Percentiles rank a stretch among this genome's conserved stretches.
phyloP scores from a whole-genome alignment of 2,329 filamentous ascomycete genomes.

The Fusarium dimerum region DNA sequence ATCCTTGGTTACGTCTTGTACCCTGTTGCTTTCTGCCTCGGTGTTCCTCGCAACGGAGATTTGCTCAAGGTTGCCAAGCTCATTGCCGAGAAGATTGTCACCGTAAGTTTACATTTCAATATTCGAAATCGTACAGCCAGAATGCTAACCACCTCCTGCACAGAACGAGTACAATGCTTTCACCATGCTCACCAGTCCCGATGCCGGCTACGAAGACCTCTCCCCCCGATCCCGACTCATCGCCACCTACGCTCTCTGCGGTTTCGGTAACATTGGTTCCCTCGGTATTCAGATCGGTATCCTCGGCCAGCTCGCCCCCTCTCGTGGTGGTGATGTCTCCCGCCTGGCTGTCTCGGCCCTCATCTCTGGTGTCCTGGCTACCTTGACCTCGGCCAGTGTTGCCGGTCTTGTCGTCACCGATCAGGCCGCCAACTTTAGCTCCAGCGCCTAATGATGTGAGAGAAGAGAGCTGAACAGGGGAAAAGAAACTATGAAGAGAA shows the following conservation, averaged over 20 bases:
- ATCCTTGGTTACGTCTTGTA: conserved; percentile 79
- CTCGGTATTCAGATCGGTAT: conserved; percentile 90
- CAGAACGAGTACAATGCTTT: conserved; percentile 81
- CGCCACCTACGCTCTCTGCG: conserved; percentile 82
- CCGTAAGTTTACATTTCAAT: conserved; percentile 42
- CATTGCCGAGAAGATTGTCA: conserved; percentile 83
- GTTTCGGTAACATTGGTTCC: conserved; percentile 83
- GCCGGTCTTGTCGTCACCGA: conserved; percentile 73
- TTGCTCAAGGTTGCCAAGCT: conserved; percentile 74
- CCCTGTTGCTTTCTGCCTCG: conserved; percentile 78
- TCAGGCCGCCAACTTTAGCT: conserved; percentile 29
- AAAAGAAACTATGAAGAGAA: neutral
- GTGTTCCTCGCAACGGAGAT: conserved; percentile 64
- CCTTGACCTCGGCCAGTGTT: conserved; percentile 75
- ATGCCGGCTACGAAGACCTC: conserved; percentile 58
- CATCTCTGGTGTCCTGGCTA: conserved; percentile 75
- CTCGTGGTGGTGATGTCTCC: conserved; percentile 73
- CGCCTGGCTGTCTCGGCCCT: conserved; percentile 76
- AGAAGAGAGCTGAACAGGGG: neutral
- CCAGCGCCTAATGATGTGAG: neutral
- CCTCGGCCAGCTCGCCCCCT: conserved; percentile 76
- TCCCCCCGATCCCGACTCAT: conserved; percentile 75
- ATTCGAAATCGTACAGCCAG: neutral
- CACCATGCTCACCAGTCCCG: conserved; percentile 50
- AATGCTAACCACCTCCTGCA: conserved; percentile 8